These are phyloP conservation scores for Acanthamoeba royreba DNA, from an alignment of 208 protist species.

Conservation along the genomic window DNA sequence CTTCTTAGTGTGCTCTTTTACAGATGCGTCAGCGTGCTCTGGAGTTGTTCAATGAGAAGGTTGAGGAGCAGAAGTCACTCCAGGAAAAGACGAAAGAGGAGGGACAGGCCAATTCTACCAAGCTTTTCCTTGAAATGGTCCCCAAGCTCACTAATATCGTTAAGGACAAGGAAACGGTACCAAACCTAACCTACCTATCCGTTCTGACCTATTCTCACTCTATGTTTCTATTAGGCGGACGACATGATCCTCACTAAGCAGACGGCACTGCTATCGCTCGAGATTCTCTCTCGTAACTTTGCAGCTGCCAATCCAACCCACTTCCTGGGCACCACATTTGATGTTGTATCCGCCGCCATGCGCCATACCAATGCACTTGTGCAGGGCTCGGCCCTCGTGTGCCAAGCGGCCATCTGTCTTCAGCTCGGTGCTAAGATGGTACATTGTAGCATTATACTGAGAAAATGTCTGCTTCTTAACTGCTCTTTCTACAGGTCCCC, in stretches of 20 bases:
- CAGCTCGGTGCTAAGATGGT: not conserved
- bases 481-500: no score
- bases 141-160: not conserved
- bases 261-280: not conserved
- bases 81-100: not conserved
- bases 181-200: not conserved
- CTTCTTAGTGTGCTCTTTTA: not conserved
- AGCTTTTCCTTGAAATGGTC: conserved; percentile 20
- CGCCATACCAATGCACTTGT: not conserved
- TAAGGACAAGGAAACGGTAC: not conserved
- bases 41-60: conserved; percentile 24
- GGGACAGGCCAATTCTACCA: not conserved
- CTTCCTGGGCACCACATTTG: not conserved
- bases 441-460: no score
- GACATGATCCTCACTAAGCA: not conserved
- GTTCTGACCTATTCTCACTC: not conserved
- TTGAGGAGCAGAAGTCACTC: not conserved
- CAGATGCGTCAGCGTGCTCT: not conserved
- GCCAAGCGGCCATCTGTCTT: not conserved
- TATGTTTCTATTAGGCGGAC: not conserved
- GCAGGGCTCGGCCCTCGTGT: not conserved
- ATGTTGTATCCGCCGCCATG: not conserved
- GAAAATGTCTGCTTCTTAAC: no score
- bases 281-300: conserved; percentile 21
- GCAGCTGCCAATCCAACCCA: not conserved